Conservation (phyloP, 495 filamentous ascomycete genomes). For the Daldinia decipiens region DNA sequence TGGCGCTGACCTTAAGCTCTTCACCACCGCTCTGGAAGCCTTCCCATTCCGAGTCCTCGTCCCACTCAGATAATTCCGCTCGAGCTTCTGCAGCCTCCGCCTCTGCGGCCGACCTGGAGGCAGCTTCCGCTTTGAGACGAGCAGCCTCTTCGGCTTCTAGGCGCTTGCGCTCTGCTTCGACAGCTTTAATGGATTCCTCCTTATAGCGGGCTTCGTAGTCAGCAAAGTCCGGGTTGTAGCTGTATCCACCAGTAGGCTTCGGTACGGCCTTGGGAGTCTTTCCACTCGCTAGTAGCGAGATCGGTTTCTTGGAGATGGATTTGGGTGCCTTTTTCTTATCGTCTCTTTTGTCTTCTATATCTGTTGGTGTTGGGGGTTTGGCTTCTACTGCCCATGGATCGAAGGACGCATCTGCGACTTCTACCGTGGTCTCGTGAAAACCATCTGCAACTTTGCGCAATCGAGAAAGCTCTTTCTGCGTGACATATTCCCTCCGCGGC, state of each 20-base stretch:
- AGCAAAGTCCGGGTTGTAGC: constrained; percentile 88
- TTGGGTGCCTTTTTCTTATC: constrained; percentile 73
- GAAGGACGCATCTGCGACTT: constrained; percentile 66
- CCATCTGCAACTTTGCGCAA: constrained; percentile 81
- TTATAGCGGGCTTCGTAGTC: constrained; percentile 82
- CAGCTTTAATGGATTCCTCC: constrained; percentile 77
- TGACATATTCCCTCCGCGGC: constrained; percentile 77
- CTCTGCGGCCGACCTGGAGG: constrained; percentile 65
- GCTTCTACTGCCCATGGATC: constrained; percentile 76
- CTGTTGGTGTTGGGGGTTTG: constrained; percentile 53
- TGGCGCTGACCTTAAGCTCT: constrained; percentile 72
- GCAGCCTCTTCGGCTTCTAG: constrained; percentile 74
- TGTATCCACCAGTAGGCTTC: constrained; percentile 80
- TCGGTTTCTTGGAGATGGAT: constrained; percentile 78
- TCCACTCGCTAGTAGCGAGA: constrained; percentile 81
- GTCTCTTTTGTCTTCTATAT: constrained; percentile 40
- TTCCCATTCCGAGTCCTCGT: constrained; percentile 91
- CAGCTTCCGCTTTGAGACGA: constrained; percentile 60
- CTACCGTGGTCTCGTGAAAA: constrained; percentile 65
- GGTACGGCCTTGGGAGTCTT: constrained; percentile 80
- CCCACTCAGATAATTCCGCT: constrained; percentile 73
- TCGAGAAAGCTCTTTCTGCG: constrained; percentile 78
- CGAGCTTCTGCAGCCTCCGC: constrained; percentile 72
- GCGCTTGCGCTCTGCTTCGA: constrained; percentile 82
- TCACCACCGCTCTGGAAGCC: constrained; percentile 74